Base-by-base conservation (phyloP, 352 stramenopile species). In the Peronospora belbahrii region DNA sequence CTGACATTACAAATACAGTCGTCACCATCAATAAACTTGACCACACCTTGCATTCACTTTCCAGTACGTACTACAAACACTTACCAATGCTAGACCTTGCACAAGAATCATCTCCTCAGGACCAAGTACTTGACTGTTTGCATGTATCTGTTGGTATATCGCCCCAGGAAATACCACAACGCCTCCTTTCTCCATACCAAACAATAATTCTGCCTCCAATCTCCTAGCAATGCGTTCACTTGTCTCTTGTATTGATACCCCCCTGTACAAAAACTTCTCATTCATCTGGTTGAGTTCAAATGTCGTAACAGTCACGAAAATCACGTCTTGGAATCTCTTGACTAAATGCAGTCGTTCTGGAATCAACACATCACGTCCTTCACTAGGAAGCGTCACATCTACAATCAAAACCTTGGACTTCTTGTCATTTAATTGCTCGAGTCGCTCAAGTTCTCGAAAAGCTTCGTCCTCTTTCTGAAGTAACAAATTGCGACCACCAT, bases 381-480 rank as follows among this genome's bases (percentile, higher is more conserved):
- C 74, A 9, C 44, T 37, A 6, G 60, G 55, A 9, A 74, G 41
- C 4, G 77, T 72, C 20, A 84, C 59, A 43, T 86, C 74, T 10
- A 88, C 52, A 8, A 88, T 35, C 22, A 85, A 31, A 7, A 54
- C 24, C 15, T 50, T 60, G 4, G 15, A 20, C 15, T 14, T 33
- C 14, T 15, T 45, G 19, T 20, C 0, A 6, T 14, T 46, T 15
- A 53, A 24, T 45, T 20, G 55, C 43, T 50, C 24, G 13, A 88
- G 34, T 10, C 31, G 42, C 23, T 88, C 60, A 1, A 88, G 43
- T 42, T 91, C 80, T 27, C 74, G 63, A 40, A 84, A 86, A n/a
- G 75, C 68, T 51, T 87, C 71, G 59, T 85, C 73, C 22, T 88
- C 74, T n/a, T 75, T 80, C 24, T 79, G 59, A 23, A 89, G 53